These are phyloP conservation scores for Prunus armeniaca DNA, from an alignment of 306 rosid genomes.

Conservation along the genomic window DNA sequence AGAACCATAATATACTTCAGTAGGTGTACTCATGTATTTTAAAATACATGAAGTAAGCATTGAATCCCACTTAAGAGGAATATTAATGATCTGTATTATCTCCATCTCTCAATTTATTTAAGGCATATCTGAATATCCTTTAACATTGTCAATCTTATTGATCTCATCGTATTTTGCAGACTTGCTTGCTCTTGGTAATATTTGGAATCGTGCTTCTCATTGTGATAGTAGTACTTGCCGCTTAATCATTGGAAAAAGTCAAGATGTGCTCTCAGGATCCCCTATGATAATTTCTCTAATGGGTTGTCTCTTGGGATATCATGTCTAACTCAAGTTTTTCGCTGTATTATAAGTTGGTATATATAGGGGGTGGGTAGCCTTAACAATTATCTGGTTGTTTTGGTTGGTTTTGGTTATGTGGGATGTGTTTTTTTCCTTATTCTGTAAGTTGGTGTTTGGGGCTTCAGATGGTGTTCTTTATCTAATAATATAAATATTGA, in stretches of 20 bases:
- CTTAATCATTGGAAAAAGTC: constrained; percentile 43
- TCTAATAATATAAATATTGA: constrained; percentile 7
- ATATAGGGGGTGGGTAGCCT: constrained; percentile 20
- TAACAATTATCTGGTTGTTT: constrained; percentile 26
- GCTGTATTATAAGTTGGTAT: constrained; percentile 27
- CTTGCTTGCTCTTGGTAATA: constrained; percentile 94
- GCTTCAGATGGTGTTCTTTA: constrained; percentile 25
- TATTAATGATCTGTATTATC: background rate
- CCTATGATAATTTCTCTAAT: constrained; percentile 23
- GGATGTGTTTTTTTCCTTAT: constrained; percentile 9
- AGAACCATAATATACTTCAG: background rate
- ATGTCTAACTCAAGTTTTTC: constrained; percentile 27
- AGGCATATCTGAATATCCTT: background rate
- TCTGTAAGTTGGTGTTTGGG: constrained; percentile 35
- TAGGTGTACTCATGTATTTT: background rate
- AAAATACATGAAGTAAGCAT: background rate
- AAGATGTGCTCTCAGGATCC: constrained; percentile 20
- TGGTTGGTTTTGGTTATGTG: constrained; percentile 28
- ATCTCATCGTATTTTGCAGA: constrained; percentile 31
- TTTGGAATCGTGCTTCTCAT: constrained; percentile 90
- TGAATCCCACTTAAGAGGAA: background rate
- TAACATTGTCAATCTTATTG: background rate
- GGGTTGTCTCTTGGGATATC: constrained; percentile 25
- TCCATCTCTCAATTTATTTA: background rate
- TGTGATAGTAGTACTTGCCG: constrained; percentile 76